Conservation (phyloP, 169 alveolate species). For the Plasmodium vivax region DNA sequence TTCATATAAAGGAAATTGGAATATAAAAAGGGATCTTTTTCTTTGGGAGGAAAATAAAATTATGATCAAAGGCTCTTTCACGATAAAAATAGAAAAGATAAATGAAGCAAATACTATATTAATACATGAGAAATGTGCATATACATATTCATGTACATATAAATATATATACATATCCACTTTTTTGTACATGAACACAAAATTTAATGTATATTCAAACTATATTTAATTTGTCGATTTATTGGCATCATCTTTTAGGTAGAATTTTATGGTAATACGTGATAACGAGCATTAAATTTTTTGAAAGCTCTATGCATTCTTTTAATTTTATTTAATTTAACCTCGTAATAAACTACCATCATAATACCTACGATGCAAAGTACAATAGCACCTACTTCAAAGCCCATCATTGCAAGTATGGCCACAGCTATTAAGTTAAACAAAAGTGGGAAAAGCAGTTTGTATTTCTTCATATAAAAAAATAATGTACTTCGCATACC, state of each 20-base stretch:
- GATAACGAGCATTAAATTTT: neutral
- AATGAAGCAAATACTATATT: neutral
- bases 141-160: neutral
- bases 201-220: neutral
- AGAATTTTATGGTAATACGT: neutral
- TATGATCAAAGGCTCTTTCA: neutral
- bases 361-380: neutral
- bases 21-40: neutral
- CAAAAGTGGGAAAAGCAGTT: neutral
- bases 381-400: neutral
- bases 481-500: neutral
- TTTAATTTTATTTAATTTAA: constrained; percentile 6
- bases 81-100: neutral
- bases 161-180: neutral
- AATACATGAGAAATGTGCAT: neutral
- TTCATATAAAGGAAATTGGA: neutral
- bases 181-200: neutral
- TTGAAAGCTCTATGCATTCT: neutral
- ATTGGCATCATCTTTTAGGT: neutral
- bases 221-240: constrained; percentile 4
- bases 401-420: neutral
- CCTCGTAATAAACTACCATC: neutral
- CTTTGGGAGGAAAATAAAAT: neutral
- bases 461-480: neutral
- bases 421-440: neutral